phyloP scores from a whole-genome alignment of 1,139 yeast species.

The Meyerozyma elateridarum region DNA sequence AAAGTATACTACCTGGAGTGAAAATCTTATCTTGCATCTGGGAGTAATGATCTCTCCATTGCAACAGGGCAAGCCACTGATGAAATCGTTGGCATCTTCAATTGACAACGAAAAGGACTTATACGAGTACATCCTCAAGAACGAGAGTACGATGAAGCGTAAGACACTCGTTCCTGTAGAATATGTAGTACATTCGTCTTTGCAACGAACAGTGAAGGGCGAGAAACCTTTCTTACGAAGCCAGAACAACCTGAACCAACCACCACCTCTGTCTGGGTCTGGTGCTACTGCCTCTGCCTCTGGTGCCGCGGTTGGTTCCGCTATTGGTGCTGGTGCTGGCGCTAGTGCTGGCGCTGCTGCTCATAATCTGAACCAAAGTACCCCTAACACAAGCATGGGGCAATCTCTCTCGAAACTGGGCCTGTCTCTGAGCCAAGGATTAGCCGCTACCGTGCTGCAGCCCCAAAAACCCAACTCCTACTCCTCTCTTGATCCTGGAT shows the following conservation, averaged over 20 bases:
- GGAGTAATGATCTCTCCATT: constrained; percentile 83
- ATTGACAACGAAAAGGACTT: constrained; percentile 82
- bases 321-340: constrained; percentile 6
- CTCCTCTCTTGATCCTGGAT: constrained; percentile 38
- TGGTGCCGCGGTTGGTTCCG: neutral
- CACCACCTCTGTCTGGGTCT: too few species aligned
- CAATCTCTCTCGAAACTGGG: too few species aligned
- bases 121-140: constrained; percentile 58
- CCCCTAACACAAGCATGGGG: too few species aligned
- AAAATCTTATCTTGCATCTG: constrained; percentile 74
- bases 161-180: constrained; percentile 55
- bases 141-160: constrained; percentile 34
- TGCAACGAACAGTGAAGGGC: constrained; percentile 24
- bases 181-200: constrained; percentile 72
- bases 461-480: constrained; percentile 12
- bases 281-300: constrained; percentile 5
- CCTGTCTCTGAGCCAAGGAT: too few species aligned
- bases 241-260: constrained; percentile 18
- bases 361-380: constrained; percentile 5
- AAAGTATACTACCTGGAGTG: constrained; percentile 83
- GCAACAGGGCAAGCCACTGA: constrained; percentile 46
- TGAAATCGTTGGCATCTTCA: constrained; percentile 70
- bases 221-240: constrained; percentile 41
- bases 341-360: constrained; percentile 7
- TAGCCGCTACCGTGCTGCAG: too few species aligned